These are phyloP conservation scores for Helotiales sp. DNA, from an alignment of 2,329 filamentous ascomycete species.

Conservation along the genomic window DNA sequence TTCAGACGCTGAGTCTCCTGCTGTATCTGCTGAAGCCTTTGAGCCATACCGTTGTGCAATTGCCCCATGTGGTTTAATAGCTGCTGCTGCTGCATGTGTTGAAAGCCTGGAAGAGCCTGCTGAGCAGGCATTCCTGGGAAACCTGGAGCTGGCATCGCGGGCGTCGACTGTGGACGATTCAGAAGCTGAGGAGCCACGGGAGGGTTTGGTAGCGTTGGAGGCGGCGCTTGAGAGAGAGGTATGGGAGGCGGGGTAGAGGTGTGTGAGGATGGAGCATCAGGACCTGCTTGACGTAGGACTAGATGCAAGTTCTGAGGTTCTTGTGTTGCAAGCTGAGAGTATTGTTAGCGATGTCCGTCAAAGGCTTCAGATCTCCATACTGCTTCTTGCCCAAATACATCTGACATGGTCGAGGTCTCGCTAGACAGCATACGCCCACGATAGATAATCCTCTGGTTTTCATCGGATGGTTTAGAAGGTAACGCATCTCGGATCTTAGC, in stretches of 20 bases:
- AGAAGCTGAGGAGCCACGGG: slow-evolving; percentile 12
- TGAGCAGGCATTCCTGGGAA: slow-evolving; percentile 25
- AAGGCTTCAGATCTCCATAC: slow-evolving; percentile 19
- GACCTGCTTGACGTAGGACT: slow-evolving; percentile 45
- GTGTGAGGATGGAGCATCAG: slow-evolving; percentile 14
- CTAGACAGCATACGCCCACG: slow-evolving; percentile 55
- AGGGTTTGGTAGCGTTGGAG: slow-evolving; percentile 11
- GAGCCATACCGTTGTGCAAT: slow-evolving; percentile 32
- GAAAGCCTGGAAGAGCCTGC: slow-evolving; percentile 28
- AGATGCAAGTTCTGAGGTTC: slow-evolving; percentile 55
- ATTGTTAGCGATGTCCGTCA: slow-evolving; percentile 7
- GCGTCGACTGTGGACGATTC: slow-evolving; percentile 25
- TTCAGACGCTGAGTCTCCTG: slow-evolving; percentile 45
- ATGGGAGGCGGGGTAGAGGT: background rate
- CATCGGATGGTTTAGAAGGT: slow-evolving; percentile 49
- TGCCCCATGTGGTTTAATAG: slow-evolving; percentile 23
- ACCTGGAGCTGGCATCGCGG: slow-evolving; percentile 18
- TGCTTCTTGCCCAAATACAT: slow-evolving; percentile 56
- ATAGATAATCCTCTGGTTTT: slow-evolving; percentile 61
- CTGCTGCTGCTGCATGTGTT: slow-evolving; percentile 29
- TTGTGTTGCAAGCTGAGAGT: slow-evolving; percentile 41
- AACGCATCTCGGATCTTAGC: slow-evolving; percentile 55
- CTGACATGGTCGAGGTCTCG: slow-evolving; percentile 55
- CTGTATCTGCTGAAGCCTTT: slow-evolving; percentile 49
- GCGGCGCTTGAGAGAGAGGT: slow-evolving; percentile 3